These are phyloP conservation scores for Neobulgaria alba DNA, from an alignment of 2,329 filamentous ascomycete genomes.

Conservation along the genomic window DNA sequence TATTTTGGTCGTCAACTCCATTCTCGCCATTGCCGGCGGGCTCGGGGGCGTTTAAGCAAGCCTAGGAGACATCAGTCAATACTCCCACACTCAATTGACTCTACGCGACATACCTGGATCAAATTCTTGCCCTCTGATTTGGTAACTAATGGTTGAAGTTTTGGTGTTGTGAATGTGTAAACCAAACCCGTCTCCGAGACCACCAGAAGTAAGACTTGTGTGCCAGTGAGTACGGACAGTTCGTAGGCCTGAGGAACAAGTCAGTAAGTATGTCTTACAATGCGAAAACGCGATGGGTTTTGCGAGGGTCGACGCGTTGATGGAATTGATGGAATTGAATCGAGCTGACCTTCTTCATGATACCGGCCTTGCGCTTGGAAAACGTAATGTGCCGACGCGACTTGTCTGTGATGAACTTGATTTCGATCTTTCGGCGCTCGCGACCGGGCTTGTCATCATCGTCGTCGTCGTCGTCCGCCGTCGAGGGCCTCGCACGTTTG, in stretches of 20 bases:
- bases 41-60: slow-evolving; percentile 93
- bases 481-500: slow-evolving; percentile 79
- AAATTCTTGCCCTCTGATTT: slow-evolving; percentile 99
- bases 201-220: slow-evolving; percentile 91
- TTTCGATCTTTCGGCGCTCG: slow-evolving; percentile 98
- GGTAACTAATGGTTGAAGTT: slow-evolving; percentile 94
- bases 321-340: neutral
- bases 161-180: slow-evolving; percentile 97
- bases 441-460: slow-evolving; percentile 96
- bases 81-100: neutral
- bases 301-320: slow-evolving; percentile 2
- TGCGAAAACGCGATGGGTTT: slow-evolving; percentile 17
- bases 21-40: slow-evolving; percentile 74
- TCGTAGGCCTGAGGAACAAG: slow-evolving; percentile 70
- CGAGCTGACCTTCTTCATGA: slow-evolving; percentile 97
- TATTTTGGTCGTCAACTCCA: slow-evolving; percentile 65
- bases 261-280: slow-evolving; percentile 16
- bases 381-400: slow-evolving; percentile 99
- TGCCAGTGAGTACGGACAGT: slow-evolving; percentile 92
- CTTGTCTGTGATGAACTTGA: slow-evolving; percentile 99
- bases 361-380: slow-evolving; percentile 98
- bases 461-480: slow-evolving; percentile 89
- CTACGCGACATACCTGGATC: slow-evolving; percentile 63
- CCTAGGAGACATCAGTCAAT: slow-evolving; percentile 46
- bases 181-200: slow-evolving; percentile 96